Evolutionary conservation across 2,329 filamentous ascomycete genomes (phyloP).

Genomic region (Magnaporthiopsis incrustans): DNA sequence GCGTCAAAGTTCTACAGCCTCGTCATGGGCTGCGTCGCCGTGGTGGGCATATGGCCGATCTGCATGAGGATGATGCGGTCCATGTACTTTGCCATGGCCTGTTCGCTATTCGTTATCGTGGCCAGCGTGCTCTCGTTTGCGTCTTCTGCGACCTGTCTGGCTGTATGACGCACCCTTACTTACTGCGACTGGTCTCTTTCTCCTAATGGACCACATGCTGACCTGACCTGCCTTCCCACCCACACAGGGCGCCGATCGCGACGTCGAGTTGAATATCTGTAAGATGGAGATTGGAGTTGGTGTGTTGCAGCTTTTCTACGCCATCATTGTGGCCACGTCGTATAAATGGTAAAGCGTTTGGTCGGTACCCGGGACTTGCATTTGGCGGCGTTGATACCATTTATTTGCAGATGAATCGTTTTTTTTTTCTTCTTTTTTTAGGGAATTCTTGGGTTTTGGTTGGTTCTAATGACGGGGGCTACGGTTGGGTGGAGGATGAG

Average conservation of each 20-base stretch:
- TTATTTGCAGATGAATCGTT: neutral
- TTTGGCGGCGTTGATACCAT: neutral
- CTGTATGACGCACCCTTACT: neutral
- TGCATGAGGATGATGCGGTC: slow-evolving; percentile 4
- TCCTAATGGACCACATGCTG: neutral
- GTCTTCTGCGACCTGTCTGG: slow-evolving; percentile 6
- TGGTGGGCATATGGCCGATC: slow-evolving; percentile 6
- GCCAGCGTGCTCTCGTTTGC: slow-evolving; percentile 6
- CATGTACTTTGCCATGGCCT: slow-evolving; percentile 7
- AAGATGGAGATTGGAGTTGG: slow-evolving; percentile 9
- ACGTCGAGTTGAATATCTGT: slow-evolving; percentile 3
- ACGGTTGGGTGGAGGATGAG: neutral
- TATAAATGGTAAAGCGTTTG: slow-evolving; percentile 6
- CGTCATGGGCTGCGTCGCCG: slow-evolving; percentile 4
- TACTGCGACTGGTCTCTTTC: too few relatives aligned
- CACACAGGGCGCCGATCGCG: slow-evolving; percentile 4
- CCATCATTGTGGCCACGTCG: slow-evolving; percentile 6
- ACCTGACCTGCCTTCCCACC: neutral
- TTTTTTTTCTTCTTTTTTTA: neutral
- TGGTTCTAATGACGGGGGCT: too few relatives aligned
- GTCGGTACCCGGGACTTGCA: neutral
- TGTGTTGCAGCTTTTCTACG: slow-evolving; percentile 6
- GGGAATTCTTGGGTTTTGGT: neutral
- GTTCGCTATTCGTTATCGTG: neutral
- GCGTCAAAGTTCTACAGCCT: slow-evolving; percentile 9